These are phyloP conservation scores for Ligustrum vulgare DNA, from an alignment of 257 asterid genomes.

Conservation along the genomic window DNA sequence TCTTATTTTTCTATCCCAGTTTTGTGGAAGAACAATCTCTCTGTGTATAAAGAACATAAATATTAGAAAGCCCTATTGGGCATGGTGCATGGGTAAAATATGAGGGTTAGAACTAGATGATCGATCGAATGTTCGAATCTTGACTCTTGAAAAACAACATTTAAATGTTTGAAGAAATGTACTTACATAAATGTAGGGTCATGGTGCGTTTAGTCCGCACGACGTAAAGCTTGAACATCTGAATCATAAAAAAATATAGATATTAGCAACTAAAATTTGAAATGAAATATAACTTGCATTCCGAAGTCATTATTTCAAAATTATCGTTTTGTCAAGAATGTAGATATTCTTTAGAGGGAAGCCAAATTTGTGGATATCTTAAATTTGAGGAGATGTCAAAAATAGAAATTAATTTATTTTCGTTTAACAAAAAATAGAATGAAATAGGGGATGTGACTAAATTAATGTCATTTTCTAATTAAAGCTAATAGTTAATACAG, in stretches of 20 bases:
- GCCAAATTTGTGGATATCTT: slow-evolving; percentile 34
- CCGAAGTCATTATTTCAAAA: too few species aligned
- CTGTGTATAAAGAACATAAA: neutral
- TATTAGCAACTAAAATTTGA: neutral
- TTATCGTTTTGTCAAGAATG: neutral
- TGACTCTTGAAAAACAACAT: too few species aligned
- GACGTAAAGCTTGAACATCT: too few species aligned
- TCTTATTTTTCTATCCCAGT: too few species aligned
- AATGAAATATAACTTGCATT: too few species aligned
- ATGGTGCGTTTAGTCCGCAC: too few species aligned
- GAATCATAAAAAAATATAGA: neutral
- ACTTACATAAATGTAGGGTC: too few species aligned
- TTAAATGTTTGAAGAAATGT: too few species aligned
- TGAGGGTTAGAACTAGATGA: too few species aligned
- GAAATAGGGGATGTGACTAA: slow-evolving; percentile 1
- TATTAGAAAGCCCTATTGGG: neutral
- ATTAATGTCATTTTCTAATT: slow-evolving; percentile 42
- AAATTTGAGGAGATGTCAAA: slow-evolving; percentile 27
- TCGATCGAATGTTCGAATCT: too few species aligned
- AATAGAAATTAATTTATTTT: slow-evolving; percentile 14
- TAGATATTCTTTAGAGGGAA: neutral
- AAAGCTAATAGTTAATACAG: slow-evolving; percentile 13
- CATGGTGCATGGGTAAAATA: too few species aligned
- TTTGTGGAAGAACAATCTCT: neutral
- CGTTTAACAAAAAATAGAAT: slow-evolving; percentile 21